Evolutionary conservation across 306 rosid species (phyloP), one percentile per base, ranked within the genome.

Genomic region (Cucumis cinereus): DNA sequence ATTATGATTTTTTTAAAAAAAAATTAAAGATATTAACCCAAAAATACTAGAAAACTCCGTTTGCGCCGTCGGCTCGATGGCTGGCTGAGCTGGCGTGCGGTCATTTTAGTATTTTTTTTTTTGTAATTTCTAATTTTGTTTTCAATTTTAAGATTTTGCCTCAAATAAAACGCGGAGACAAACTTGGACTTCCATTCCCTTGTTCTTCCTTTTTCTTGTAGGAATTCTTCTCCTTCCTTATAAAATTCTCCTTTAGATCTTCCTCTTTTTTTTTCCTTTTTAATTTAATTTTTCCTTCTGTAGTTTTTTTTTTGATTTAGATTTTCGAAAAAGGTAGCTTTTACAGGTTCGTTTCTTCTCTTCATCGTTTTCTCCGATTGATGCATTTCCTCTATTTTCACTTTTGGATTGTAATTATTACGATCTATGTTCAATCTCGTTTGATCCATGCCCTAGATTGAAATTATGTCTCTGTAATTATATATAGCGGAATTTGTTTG

Each of bases 1-100:
- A 30, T 2, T 30, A 2, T 30, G 3, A 30, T 30, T 30, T 1
- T 1, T 30, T 30, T 30, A 30, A 30, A 3, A 30, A 30, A 30
- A 3, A 30, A 30, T 30, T 28, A 28, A 28, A 28, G n/a, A n/a
- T 30, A 1, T 26, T 26, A 26, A 26, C 30, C 30, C 2, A 26
- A 26, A 38, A 38, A 38, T 38, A 40, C 2, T 1, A 8, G 72
- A 41, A 45, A 45, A 28, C 45, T 22, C 20, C n/a, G 74, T 22
- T 58, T 43, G 74, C 56, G 14, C 59, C 75, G 58, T 23, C 19
- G 73, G 73, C 50, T n/a, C 16, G 15, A n/a, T 64, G 71, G 49
- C 30, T 66, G 50, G 72, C 50, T 66, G 73, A 45, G 75, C 58
- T 71, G 75, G 75, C 58, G 74, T 16, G 75, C 59, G 24, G 23